phyloP scores from a whole-genome alignment of 805 yeast species.

The Lachancea dasiensis region DNA sequence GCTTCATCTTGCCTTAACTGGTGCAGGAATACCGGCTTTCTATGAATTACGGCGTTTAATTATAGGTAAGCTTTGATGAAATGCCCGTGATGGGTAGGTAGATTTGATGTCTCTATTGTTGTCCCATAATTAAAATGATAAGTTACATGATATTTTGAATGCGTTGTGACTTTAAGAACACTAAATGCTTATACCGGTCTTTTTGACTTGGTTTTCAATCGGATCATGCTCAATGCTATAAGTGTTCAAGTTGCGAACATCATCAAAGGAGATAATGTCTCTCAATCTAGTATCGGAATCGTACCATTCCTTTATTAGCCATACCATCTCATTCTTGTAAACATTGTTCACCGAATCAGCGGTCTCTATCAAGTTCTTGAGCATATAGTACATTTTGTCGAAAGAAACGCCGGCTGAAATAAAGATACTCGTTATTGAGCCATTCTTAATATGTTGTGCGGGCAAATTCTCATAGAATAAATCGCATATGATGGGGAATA shows the following conservation, averaged over 20 bases:
- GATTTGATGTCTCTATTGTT: too few species aligned
- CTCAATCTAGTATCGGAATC: conserved; percentile 55
- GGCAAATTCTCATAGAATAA: conserved; percentile 41
- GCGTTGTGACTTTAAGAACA: too few species aligned
- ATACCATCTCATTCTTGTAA: conserved; percentile 54
- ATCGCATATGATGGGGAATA: conserved; percentile 59
- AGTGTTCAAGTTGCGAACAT: conserved; percentile 38
- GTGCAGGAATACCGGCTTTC: not conserved
- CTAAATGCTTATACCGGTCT: conserved; percentile 33
- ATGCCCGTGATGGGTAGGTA: too few species aligned
- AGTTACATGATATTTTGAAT: too few species aligned
- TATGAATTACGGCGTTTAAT: not conserved
- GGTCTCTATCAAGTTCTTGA: conserved; percentile 59
- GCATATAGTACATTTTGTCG: conserved; percentile 57
- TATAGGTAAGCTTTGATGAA: not conserved
- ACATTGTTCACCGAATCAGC: conserved; percentile 45
- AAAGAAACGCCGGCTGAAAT: conserved; percentile 56
- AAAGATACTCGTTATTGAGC: conserved; percentile 57
- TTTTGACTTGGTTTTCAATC: conserved; percentile 40
- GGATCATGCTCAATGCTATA: conserved; percentile 57
- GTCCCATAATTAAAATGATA: too few species aligned
- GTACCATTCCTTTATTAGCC: conserved; percentile 64
- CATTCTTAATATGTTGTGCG: conserved; percentile 38
- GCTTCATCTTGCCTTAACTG: conserved; percentile 2
- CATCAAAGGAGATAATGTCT: conserved; percentile 46